A percentile compares a stretch with the other conserved stretches of the same genome.
phyloP scores from a whole-genome alignment of 805 yeast species.

The Hanseniaspora thailandica region DNA sequence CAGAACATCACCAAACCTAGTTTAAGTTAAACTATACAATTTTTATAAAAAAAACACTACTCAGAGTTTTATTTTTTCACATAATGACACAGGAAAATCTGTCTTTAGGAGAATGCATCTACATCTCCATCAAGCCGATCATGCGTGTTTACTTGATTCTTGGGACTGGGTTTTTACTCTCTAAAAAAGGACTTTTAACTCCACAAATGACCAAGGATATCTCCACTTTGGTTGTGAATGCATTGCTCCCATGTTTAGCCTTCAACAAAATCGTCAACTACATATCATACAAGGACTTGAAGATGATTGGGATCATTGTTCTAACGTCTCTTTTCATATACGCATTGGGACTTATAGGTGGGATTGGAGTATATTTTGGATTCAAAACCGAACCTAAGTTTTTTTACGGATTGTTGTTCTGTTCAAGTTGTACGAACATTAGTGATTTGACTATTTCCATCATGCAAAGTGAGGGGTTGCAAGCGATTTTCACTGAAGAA shows the following conservation, averaged over 20 bases:
- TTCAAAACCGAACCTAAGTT: conserved; percentile 41
- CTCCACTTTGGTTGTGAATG: conserved; percentile 55
- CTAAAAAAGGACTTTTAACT: conserved; percentile 49
- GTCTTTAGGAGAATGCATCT: conserved; percentile 52
- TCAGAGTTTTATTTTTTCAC: no score
- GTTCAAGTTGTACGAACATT: conserved; percentile 66
- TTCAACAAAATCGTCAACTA: conserved; percentile 61
- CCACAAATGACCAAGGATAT: conserved; percentile 60
- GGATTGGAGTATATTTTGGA: conserved; percentile 17
- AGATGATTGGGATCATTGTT: conserved; percentile 54
- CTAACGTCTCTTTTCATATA: conserved; percentile 38
- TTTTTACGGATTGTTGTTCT: conserved; percentile 64
- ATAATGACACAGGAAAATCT: conserved; percentile 10
- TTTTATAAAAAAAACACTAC: no score
- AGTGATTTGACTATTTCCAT: conserved; percentile 82
- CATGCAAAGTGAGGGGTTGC: conserved; percentile 54
- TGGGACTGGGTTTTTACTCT: conserved; percentile 52
- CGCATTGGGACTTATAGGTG: conserved; percentile 30
- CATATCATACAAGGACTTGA: conserved; percentile 56
- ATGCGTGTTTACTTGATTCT: conserved; percentile 67
- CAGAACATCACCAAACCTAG: no score
- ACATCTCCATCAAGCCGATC: conserved; percentile 75
- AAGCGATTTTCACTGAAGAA: conserved; percentile 40
- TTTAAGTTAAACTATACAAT: no score
- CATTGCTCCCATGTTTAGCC: conserved; percentile 62